Evolutionary conservation across 805 yeast species (phyloP).

Genomic region (Candida multigemmis): DNA sequence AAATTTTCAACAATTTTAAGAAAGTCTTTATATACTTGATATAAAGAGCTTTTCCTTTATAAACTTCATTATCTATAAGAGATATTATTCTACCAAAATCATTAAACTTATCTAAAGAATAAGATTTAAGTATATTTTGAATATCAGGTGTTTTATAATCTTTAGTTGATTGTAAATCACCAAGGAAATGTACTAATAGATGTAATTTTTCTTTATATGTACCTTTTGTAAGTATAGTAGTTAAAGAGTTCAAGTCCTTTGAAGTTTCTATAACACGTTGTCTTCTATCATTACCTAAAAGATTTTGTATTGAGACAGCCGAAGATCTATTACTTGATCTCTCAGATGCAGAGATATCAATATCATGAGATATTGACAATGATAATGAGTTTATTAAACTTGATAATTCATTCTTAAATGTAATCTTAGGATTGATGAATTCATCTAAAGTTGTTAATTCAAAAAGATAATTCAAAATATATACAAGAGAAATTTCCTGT

Average conservation of each 20-base stretch:
- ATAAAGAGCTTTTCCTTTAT: too few species aligned
- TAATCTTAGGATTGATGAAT: constrained; percentile 6
- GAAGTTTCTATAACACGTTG: not conserved
- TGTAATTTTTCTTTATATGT: constrained; percentile 1
- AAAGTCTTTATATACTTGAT: too few species aligned
- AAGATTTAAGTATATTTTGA: constrained; percentile 1
- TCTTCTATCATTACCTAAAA: not conserved
- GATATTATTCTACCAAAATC: too few species aligned
- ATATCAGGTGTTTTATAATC: not conserved
- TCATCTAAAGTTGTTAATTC: constrained; percentile 9
- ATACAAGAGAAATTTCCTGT: constrained; percentile 22
- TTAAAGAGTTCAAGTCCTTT: not conserved
- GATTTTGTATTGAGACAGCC: constrained; percentile 7
- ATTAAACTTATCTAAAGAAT: too few species aligned
- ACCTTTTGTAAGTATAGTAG: constrained; percentile 1
- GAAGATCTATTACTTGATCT: constrained; percentile 12
- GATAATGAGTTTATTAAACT: constrained; percentile 13
- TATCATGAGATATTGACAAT: constrained; percentile 11
- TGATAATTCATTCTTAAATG: constrained; percentile 10
- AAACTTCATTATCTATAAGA: too few species aligned
- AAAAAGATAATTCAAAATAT: constrained; percentile 13
- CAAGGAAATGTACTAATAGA: constrained; percentile 1
- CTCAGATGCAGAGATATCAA: constrained; percentile 13
- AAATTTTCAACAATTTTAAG: too few species aligned
- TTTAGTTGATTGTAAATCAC: constrained; percentile 1